phyloP scores from a whole-genome alignment of 306 rosid species.

The Lathyrus oleraceus region DNA sequence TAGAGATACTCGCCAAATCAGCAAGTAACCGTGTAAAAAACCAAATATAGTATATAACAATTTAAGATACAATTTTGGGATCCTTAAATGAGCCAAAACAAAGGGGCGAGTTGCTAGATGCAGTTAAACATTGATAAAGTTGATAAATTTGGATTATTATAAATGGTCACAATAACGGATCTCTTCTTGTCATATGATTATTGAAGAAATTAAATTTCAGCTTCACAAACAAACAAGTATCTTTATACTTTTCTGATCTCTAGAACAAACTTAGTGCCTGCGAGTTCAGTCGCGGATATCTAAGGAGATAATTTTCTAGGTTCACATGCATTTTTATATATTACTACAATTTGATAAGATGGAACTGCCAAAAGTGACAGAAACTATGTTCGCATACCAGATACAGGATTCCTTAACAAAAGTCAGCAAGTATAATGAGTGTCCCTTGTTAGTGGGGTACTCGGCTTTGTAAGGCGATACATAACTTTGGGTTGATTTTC shows the following conservation, averaged over 20 bases:
- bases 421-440: background rate
- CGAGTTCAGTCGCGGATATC: background rate
- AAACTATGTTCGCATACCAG: too few relatives aligned
- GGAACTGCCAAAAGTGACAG: too few relatives aligned
- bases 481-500: background rate
- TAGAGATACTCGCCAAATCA: conserved; percentile 1
- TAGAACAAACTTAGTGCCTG: conserved; percentile 13
- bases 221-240: conserved; percentile 11
- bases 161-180: background rate
- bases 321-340: conserved; percentile 19
- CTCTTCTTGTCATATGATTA: conserved; percentile 11
- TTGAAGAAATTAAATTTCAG: conserved; percentile 26
- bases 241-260: conserved; percentile 1
- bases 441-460: background rate
- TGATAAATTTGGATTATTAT: background rate
- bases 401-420: too few relatives aligned
- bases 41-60: background rate
- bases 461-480: background rate
- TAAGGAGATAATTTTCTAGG: conserved; percentile 6
- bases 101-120: background rate
- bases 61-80: background rate
- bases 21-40: conserved; percentile 3
- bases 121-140: background rate
- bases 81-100: conserved; percentile 16
- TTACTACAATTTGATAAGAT: background rate